Evolutionary conservation across 2,329 filamentous ascomycete species (phyloP), one percentile per base, ranked within the genome.

Genomic region (Pleomassaria siparia): DNA sequence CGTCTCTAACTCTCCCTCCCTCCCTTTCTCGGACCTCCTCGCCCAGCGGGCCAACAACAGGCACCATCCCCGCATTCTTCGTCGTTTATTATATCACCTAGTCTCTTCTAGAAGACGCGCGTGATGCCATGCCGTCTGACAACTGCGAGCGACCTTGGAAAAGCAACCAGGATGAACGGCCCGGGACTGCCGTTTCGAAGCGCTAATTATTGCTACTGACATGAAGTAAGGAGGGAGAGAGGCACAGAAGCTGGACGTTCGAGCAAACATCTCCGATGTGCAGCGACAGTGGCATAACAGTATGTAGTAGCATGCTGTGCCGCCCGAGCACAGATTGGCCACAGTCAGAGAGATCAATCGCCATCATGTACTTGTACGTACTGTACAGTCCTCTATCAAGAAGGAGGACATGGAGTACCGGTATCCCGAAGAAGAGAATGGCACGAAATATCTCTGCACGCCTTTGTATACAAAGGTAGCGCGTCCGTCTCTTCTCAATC

Each of bases 311-410:
- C 11, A 18, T 37, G 37, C 33, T 44, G 40, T 49, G 47, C 40
- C 45, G 33, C 21, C 2, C 7, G 30, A 24, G 24, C 18, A 32
- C 18, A 16, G 11, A 6, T 26, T 15, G n/a, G n/a, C n/a, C n/a
- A n/a, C n/a, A n/a, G n/a, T n/a, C n/a, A n/a, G n/a, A n/a, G n/a
- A n/a, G n/a, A n/a, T n/a, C n/a, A n/a, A n/a, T n/a, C n/a, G n/a
- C n/a, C n/a, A n/a, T n/a, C n/a, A n/a, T n/a, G n/a, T n/a, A n/a
- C n/a, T n/a, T n/a, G n/a, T n/a, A n/a, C n/a, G n/a, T n/a, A n/a
- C n/a, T n/a, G n/a, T n/a, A n/a, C n/a, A n/a, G n/a, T n/a, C n/a
- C 40, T 51, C 51, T 51, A 53, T 44, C 50, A 45, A 55, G 37
- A 53, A 49, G 44, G 43, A 32, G 18, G 55, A 46, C 29, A 40